Evolutionary conservation across 371 early-diverging fungal species (phyloP), one percentile per base, ranked within the genome.

Genomic region (Lichtheimia hyalospora): DNA sequence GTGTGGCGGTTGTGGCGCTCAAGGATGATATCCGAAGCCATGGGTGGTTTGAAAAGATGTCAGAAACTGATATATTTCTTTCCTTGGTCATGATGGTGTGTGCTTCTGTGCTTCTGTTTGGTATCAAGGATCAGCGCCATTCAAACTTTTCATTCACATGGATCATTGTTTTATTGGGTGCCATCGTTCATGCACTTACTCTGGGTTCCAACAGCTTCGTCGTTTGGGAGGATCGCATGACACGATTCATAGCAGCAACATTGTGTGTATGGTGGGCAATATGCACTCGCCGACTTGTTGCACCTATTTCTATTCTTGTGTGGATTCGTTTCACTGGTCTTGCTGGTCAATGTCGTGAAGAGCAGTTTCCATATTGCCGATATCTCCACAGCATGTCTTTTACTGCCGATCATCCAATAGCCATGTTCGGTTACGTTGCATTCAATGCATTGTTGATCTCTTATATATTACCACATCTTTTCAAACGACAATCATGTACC

Each of bases 161-260:
- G 49, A 18, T 46, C 13, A 20, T 24, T 15, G 15, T 62, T 12
- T 40, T 62, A 2, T n/a, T 44, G 5, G 50, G 55, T 18, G 21
- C 40, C 20, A 52, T 81, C 14, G 58, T 87, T 15, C 89, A 90
- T 58, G 76, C 82, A 15, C 68, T 84, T 43, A 82, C 86, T 0
- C 81, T 92, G 52, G 88, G 86, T 0, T 96, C 96, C 8, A 94
- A 96, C 73, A 93, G 93, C 62, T 94, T 85, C 68, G 94, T 92
- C 0, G 82, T 95, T 40, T 88, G 83, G 81, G 96, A 97, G 75
- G 95, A 96, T 65, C 73, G 82, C 42, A 82, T 87, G 21, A 84
- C 87, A 16, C 69, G 86, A 0, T 60, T 86, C 44, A 68, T 82
- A 16, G 64, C 74, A 5, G 65, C 67, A 0, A 64, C 75, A 2